Base-by-base conservation (phyloP, 2,329 filamentous ascomycete genomes). In the Trichophyton verrucosum region DNA sequence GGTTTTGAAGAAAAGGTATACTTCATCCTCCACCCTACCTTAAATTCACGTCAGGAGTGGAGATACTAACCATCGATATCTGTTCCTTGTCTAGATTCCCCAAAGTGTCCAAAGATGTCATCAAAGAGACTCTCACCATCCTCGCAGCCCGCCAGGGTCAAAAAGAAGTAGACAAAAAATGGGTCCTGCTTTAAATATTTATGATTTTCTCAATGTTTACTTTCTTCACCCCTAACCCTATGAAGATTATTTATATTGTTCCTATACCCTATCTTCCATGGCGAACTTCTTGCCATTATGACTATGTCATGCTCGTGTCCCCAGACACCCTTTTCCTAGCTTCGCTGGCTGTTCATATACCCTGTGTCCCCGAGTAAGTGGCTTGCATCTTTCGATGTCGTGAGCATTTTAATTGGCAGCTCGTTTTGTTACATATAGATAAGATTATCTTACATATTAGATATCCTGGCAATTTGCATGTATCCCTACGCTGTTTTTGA, bases 61-160 rank as follows among this genome's bases (percentile, higher is more conserved):
- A 49, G 4, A 24, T 11, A 20, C 46, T 59, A 30, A 61, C 46
- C 55, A 47, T 27, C 27, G n/a, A 24, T 22, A 9, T 27, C 27
- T 46, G 57, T 17, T n/a, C 6, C 49, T 15, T 42, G 11, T 17
- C 40, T 65, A 83, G 81, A 66, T 90, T 92, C 65, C 83, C 86
- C 0, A 85, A 85, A 63, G 80, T 86, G 53, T 82, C 86, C 1
- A 89, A 86, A 67, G 82, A 84, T 20, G 82, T 84, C 24, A 84
- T 95, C 66, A 87, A 84, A 68, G 81, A 84, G 59, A 91, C 88
- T 0, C 75, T 94, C 20, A 84, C 84, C 63, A 74, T 75, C 8
- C 77, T 88, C 59, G 89, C 89, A 8, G 79, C 81, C 49, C 80
- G 86, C 46, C 79, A 84, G 60, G 85, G 80, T 63, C 79, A 78